A percentile compares a stretch with the other conserved stretches of the same genome.
Conservation (phyloP, 2,329 filamentous ascomycete genomes). For the Ascochyta viciae-villosae region DNA sequence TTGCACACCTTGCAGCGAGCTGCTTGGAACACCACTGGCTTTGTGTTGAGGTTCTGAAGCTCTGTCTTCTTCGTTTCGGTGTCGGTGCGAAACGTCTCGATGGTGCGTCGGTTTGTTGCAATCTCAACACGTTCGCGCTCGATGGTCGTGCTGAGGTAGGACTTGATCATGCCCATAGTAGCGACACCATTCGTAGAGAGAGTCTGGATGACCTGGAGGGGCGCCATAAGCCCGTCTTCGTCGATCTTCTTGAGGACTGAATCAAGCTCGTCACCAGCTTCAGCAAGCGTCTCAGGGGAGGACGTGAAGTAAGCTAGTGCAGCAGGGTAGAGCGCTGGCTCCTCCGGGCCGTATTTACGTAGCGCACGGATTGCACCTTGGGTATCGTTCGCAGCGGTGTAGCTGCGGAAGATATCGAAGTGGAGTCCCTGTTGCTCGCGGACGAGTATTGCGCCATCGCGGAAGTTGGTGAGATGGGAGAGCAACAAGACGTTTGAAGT, state of each 20-base stretch:
- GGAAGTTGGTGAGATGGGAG: conserved; percentile 89
- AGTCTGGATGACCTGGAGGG: conserved; percentile 94
- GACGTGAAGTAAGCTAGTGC: conserved; percentile 94
- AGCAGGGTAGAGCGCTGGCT: conserved; percentile 90
- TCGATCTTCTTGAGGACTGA: conserved; percentile 85
- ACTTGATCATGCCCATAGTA: conserved; percentile 97
- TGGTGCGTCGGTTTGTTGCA: conserved; percentile 78
- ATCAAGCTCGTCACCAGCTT: conserved; percentile 85
- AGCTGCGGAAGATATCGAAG: conserved; percentile 96
- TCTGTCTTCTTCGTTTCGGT: conserved; percentile 81
- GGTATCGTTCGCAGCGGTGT: conserved; percentile 91
- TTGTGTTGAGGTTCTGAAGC: conserved; percentile 75
- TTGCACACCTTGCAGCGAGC: conserved; percentile 87
- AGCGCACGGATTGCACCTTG: conserved; percentile 87
- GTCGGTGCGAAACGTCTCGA: conserved; percentile 82
- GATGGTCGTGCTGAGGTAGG: conserved; percentile 88
- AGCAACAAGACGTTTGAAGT: conserved; percentile 93
- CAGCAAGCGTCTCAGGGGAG: conserved; percentile 78
- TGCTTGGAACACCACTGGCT: conserved; percentile 88
- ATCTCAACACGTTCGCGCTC: conserved; percentile 89
- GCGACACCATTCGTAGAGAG: conserved; percentile 81
- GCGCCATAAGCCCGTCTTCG: conserved; percentile 89
- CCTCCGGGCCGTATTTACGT: conserved; percentile 87
- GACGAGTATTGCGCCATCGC: conserved; percentile 88
- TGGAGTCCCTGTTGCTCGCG: conserved; percentile 91